Evolutionary conservation across 2,329 filamentous ascomycete species (phyloP).

Genomic region (Beauveria sp.): DNA sequence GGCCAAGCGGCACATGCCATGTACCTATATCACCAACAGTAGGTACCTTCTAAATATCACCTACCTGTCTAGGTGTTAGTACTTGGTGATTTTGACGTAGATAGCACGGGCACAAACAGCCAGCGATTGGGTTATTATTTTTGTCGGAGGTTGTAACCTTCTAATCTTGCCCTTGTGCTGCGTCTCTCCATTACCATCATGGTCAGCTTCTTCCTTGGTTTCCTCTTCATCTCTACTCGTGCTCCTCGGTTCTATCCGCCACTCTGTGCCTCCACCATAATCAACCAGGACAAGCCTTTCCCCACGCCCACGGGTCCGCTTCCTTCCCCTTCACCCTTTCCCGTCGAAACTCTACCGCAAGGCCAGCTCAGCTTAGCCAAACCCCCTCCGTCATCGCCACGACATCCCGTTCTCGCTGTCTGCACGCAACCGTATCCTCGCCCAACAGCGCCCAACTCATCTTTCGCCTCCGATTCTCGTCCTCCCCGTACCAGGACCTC

Average conservation of each 20-base stretch:
- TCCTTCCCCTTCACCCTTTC: slow-evolving; percentile 8
- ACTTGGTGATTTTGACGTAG: background rate
- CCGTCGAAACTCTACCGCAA: background rate
- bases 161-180: too few relatives aligned
- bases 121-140: background rate
- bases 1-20: background rate
- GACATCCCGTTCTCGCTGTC: background rate
- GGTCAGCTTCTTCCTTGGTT: background rate
- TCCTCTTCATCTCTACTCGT: background rate
- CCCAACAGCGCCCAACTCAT: background rate
- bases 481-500: background rate
- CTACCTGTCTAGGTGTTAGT: background rate
- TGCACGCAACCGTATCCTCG: background rate
- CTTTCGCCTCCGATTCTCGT: background rate
- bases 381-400: slow-evolving; percentile 8
- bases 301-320: slow-evolving; percentile 9
- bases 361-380: background rate
- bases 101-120: background rate
- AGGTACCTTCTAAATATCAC: background rate
- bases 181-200: too few relatives aligned
- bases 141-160: too few relatives aligned
- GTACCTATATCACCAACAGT: background rate
- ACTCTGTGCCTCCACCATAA: background rate
- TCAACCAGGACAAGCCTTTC: slow-evolving; percentile 1
- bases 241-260: background rate